Conservation (phyloP, 192 early-diverging fungal genomes). For the Coemansia erecta region DNA sequence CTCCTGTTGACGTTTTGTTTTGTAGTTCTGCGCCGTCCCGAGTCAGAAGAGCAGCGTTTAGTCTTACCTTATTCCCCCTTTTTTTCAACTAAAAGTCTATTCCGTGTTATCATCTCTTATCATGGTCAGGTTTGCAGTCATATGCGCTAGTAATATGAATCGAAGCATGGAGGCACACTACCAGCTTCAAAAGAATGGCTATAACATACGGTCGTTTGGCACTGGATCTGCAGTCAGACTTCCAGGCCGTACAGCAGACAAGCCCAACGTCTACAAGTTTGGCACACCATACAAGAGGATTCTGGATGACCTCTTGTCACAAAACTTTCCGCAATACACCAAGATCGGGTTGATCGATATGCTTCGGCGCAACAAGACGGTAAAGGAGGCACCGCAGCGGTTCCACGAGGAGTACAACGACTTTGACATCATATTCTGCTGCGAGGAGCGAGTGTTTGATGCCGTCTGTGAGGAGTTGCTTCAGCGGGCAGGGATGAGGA, state of each 20-base stretch:
- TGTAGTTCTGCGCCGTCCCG: too few species aligned
- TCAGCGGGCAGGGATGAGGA: conserved; percentile 64
- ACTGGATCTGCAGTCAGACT: conserved; percentile 88
- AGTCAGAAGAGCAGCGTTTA: too few species aligned
- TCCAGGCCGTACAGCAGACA: conserved; percentile 80
- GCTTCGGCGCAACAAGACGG: conserved; percentile 92
- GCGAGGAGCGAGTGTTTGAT: conserved; percentile 94
- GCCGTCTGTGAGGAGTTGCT: conserved; percentile 87
- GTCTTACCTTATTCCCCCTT: neutral
- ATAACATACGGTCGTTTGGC: conserved; percentile 83
- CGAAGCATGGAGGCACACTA: conserved; percentile 95
- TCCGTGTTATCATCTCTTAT: neutral
- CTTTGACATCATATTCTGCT: conserved; percentile 94
- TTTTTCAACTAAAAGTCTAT: neutral
- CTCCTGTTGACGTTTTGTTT: neutral
- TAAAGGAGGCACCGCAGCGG: conserved; percentile 85
- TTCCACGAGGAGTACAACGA: conserved; percentile 73
- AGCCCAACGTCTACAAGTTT: conserved; percentile 91
- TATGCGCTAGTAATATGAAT: conserved; percentile 97
- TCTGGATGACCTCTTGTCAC: conserved; percentile 70
- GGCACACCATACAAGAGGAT: conserved; percentile 92
- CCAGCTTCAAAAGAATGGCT: conserved; percentile 70
- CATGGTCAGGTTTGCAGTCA: conserved; percentile 86
- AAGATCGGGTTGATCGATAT: conserved; percentile 85
- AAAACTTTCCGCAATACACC: conserved; percentile 73